Evolutionary conservation across 768 basidiomycete genomes (phyloP), one percentile per base, ranked within the genome.

Genomic region (Coprinopsis cinerea): DNA sequence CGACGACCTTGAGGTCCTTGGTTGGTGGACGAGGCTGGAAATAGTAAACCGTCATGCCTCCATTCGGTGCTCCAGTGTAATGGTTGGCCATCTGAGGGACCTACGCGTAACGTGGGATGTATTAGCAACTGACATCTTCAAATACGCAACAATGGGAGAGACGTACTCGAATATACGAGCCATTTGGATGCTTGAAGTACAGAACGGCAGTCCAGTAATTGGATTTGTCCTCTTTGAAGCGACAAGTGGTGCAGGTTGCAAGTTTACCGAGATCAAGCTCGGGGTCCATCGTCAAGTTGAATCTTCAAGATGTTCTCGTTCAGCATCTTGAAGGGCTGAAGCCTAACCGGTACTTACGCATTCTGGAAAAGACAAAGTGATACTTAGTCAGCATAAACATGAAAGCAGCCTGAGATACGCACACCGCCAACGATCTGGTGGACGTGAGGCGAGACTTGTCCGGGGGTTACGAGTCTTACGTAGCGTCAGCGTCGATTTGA

Each of bases 181-280:
- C 53, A 27, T 54, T 54, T 2, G 42, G 43, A 39, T 51, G 49
- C 39, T 54, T 54, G 45, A 54, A 54, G 45, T 50, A 54, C 22
- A 54, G 25, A 4, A 51, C 49, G 9, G 44, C 44, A n/a, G 53
- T 54, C 53, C 53, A 54, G 37, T 54, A 54, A 40, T 54, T 54
- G 3, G 53, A 54, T 10, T 47, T 46, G 23, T 54, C 53, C 40
- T 54, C 53, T 26, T 51, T 51, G 46, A 51, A 54, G 4, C 53
- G 49, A 44, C 53, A 54, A 17, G 53, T 47, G 18, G 53, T 54
- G 44, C 53, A 54, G 6, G 53, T 54, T 10, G 53, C 45, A 9
- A 43, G 32, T 10, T 28, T 17, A 15, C 20, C 23, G 17, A 54
- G 44, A 40, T 49, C 52, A 25, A 25, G n/a, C 3, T 23, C 24